Conservation (phyloP, 106 monocot genomes). For the Acanthochlamys bracteata region DNA sequence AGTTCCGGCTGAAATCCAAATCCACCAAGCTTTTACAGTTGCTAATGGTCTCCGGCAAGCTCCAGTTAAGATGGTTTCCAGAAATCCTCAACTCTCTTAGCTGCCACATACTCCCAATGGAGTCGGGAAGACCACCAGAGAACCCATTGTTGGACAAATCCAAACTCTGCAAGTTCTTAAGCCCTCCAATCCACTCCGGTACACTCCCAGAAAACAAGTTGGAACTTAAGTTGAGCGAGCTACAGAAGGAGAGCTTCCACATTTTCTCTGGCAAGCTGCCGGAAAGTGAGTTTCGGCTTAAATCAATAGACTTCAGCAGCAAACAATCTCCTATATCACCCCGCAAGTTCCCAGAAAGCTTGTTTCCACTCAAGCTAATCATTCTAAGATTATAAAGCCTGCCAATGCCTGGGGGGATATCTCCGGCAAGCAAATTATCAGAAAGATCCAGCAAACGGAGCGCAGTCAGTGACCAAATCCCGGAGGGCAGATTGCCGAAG, state of each 20-base stretch:
- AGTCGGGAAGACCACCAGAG: constrained; percentile 44
- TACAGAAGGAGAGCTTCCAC: constrained; percentile 35
- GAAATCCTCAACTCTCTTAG: constrained; percentile 59
- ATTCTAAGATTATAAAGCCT: constrained; percentile 33
- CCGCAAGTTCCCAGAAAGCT: constrained; percentile 42
- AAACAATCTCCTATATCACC: constrained; percentile 34
- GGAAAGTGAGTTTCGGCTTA: constrained; percentile 42
- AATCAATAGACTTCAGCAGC: constrained; percentile 45
- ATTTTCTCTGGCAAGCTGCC: constrained; percentile 55
- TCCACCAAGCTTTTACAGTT: constrained; percentile 29
- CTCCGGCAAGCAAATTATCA: constrained; percentile 41
- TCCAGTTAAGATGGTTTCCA: constrained; percentile 44
- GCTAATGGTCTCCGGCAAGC: constrained; percentile 62
- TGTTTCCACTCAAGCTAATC: constrained; percentile 43
- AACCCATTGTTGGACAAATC: constrained; percentile 57
- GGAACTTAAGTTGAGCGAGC: constrained; percentile 25
- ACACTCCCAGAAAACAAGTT: constrained; percentile 59
- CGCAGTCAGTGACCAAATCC: constrained; percentile 43
- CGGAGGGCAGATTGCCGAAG: constrained; percentile 42
- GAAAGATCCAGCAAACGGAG: constrained; percentile 72
- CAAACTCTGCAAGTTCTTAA: constrained; percentile 30
- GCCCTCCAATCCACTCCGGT: constrained; percentile 44
- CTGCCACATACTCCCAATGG: constrained; percentile 39
- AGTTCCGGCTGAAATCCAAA: constrained; percentile 62
- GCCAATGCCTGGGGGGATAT: constrained; percentile 39